Base-by-base conservation (phyloP, 2,329 filamentous ascomycete genomes). In the Ambrosiella cleistominuta region DNA sequence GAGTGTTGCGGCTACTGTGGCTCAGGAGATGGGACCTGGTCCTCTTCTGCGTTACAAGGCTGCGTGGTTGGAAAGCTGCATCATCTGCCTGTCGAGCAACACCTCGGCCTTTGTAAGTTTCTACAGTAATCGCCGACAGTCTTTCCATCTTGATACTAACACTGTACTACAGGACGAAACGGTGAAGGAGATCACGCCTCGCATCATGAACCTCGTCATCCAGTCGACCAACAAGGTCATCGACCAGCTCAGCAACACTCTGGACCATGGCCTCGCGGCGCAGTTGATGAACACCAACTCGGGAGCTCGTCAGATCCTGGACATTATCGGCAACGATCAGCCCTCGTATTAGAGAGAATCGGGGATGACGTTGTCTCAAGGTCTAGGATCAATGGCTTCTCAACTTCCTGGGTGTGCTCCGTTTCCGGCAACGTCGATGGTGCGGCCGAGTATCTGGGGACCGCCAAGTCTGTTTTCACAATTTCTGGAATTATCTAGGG, bases 1-100 rank as follows among this genome's bases (percentile, higher is more conserved):
- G 52, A 83, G 82, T 1, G 77, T 84, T 44, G 80, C 80, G 57
- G 80, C 81, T 27, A 82, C 80, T 7, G 75, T 85, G 57, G 78
- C 79, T 40, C 74, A 79, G 64, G 74, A 81, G 49, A 69, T 85
- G 51, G 74, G 74, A 59, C 70, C 73, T 3, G 76, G 75, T 45
- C 70, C 72, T 9, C 70, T 74, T 51, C 68, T 83, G 56, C 71
- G 74, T 54, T 74, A 79, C 64, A 80, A 80, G 66, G 69, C 83
- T 57, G 71, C 70, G 19, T 81, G 81, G 78, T 72, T 83, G 45
- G 80, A 83, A 65, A 73, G 76, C 64, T 75, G 81, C 44, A 69
- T 84, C n/a, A 69, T 73, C 45, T 71, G 74, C 36, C 75, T 83
- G 62, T 71, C 74, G 58, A 70, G 71, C 57, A 72, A 71, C 54